Evolutionary conservation across 805 yeast species (phyloP), one percentile per base, ranked within the genome.

Genomic region (Clavispora santaluciae): DNA sequence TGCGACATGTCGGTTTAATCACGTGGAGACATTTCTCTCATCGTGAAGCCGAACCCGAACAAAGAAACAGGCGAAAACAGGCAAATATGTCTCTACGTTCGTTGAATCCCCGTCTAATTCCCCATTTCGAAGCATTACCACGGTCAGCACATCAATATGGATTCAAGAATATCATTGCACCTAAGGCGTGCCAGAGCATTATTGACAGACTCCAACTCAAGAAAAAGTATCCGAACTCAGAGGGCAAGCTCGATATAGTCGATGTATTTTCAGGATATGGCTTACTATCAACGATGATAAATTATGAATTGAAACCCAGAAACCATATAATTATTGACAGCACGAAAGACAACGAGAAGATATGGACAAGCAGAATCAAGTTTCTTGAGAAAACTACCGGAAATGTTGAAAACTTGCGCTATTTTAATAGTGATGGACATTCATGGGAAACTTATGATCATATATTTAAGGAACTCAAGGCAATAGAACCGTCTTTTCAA

Each of bases 301-400:
- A 85, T 56, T 70, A 79, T 40, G 67, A 66, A 22, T 61, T 83
- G 11, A 61, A 73, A 29, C 96, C 96, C 0, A 58, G 63, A 24
- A 76, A 73, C 21, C 89, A 89, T 53, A 50, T 83, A 0, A 46
- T 87, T 4, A 63, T 86, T 58, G 93, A 86, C 44, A 62, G 72
- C 6, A 66, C 76, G 16, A 53, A 53, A 26, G 54, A 42, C 5
- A 51, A 55, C 34, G 48, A 51, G 17, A 42, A 45, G 4, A 49
- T 53, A 11, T 68, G 71, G 70, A 43, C 52, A 21, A 53, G 55
- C 18, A 40, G 64, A 13, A 54, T 64, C 22, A 41, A 51, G 10
- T 45, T 40, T 12, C 50, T 66, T 16, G 36, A 57, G 24, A 40
- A 48, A 7, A 43, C 48, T 17, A 56, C 63, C 0, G 56, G 55